Evolutionary conservation across 202 grass and related monocot genomes (phyloP).

Genomic region (Hordeum pubiflorum): DNA sequence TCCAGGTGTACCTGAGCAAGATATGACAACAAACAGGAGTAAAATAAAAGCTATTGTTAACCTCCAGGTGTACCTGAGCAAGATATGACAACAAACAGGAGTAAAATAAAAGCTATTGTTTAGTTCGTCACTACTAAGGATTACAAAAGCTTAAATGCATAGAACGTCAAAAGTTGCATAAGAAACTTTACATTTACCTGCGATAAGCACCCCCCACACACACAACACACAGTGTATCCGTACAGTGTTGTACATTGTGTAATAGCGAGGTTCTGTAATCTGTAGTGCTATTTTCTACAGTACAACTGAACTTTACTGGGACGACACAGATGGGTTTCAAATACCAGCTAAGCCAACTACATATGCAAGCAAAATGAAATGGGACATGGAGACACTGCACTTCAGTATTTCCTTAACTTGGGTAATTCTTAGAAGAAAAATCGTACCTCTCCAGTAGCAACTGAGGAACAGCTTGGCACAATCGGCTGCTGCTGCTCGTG

Average conservation of each 20-base stretch:
- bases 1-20: constrained; percentile 29
- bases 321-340: not conserved
- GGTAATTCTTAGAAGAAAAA: not conserved
- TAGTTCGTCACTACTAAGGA: not conserved
- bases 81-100: not conserved
- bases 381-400: not conserved
- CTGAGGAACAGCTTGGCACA: not conserved
- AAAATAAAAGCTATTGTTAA: not conserved
- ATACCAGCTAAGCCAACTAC: not conserved
- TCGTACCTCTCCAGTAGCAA: constrained; percentile 38
- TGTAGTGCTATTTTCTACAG: not conserved
- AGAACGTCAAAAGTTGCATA: not conserved
- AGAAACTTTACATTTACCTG: not conserved
- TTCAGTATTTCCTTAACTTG: not conserved
- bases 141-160: not conserved
- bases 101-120: not conserved
- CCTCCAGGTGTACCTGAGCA: constrained; percentile 24
- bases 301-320: not conserved
- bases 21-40: not conserved
- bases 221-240: not conserved
- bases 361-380: not conserved
- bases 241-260: not conserved
- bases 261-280: not conserved
- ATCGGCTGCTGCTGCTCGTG: not conserved
- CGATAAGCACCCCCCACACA: not conserved